Evolutionary conservation across 164 flowering plant species (phyloP), one percentile per base, ranked within the genome.

Genomic region (Saururus chinensis): DNA sequence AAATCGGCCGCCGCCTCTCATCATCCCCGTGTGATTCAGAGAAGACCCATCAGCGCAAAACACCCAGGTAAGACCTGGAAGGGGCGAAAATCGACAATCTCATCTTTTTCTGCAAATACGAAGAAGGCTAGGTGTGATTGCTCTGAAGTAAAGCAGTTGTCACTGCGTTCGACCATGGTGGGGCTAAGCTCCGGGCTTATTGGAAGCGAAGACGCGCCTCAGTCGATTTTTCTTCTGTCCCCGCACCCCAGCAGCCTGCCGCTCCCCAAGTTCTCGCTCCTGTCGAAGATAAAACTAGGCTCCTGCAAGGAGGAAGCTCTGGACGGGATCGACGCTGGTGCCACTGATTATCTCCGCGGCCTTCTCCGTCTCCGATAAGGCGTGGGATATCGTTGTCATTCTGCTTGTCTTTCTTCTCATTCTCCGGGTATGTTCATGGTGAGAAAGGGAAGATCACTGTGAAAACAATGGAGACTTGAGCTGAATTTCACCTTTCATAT

Each of bases 211-310:
- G 65, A 35, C 64, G 61, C 71, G 24, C 67, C 82, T 1, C 76
- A 77, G 40, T 70, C 76, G 0, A 57, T 74, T 53, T 73, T 73
- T 49, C 51, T 69, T 9, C 70, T 77, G 4, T 75, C 92, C 45
- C 91, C 88, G n/a, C 90, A 84, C 11, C 92, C 96, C 14, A 89
- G 93, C 68, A 84, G 96, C 74, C 71, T 89, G 78, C 96, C 96
- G 25, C 65, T 89, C 75, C 96, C 96, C 16, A 85, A 74, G 61
- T 87, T 87, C 60, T 77, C 83, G 30, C 19, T 85, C 25, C 58
- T 14, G 58, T 4, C 58, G 41, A 79, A 74, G 73, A 79, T 82
- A 8, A 85, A 79, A 73, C n/a, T n/a, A n/a, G n/a, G n/a, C n/a
- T 75, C 77, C 19, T 82, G 93, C 81, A 81, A 75, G 23, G 76